phyloP scores from a whole-genome alignment of 2,329 filamentous ascomycete species.

The Cadophora malorum region DNA sequence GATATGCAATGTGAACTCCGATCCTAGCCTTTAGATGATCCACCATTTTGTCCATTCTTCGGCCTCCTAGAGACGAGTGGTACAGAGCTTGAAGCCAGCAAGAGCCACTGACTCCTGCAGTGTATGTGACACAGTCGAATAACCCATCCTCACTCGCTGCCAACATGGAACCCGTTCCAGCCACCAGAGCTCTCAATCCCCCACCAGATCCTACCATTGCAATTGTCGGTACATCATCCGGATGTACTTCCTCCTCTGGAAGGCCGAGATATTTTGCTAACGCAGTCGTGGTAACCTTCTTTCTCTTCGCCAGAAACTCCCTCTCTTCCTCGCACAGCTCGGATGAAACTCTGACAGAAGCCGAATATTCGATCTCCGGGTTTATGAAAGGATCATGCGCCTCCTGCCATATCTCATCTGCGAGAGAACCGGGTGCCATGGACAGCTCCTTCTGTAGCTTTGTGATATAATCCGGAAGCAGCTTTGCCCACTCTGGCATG shows the following conservation, averaged over 20 bases:
- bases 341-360: conserved; percentile 79
- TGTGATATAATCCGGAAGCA: conserved; percentile 75
- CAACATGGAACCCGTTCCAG: conserved; percentile 85
- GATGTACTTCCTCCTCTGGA: conserved; percentile 80
- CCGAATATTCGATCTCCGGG: conserved; percentile 85
- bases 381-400: conserved; percentile 83
- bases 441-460: conserved; percentile 90
- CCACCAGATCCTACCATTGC: conserved; percentile 95
- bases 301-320: conserved; percentile 73
- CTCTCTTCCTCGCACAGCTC: conserved; percentile 86
- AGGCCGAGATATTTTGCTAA: conserved; percentile 84
- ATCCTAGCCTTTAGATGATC: conserved; percentile 87
- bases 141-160: conserved; percentile 85
- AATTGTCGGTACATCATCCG: conserved; percentile 91
- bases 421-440: conserved; percentile 84
- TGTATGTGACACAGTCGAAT: conserved; percentile 94
- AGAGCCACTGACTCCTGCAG: conserved; percentile 91
- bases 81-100: conserved; percentile 95
- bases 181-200: conserved; percentile 86
- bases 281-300: conserved; percentile 70
- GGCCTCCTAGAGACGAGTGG: conserved; percentile 77
- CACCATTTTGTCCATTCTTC: conserved; percentile 72
- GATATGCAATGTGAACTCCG: conserved; percentile 90
- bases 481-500: conserved; percentile 81
- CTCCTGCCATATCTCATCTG: conserved; percentile 92